A percentile compares a stretch with the other conserved stretches of the same genome.
Conservation (phyloP, 352 stramenopile species). For the Phytophthora ramorum region DNA sequence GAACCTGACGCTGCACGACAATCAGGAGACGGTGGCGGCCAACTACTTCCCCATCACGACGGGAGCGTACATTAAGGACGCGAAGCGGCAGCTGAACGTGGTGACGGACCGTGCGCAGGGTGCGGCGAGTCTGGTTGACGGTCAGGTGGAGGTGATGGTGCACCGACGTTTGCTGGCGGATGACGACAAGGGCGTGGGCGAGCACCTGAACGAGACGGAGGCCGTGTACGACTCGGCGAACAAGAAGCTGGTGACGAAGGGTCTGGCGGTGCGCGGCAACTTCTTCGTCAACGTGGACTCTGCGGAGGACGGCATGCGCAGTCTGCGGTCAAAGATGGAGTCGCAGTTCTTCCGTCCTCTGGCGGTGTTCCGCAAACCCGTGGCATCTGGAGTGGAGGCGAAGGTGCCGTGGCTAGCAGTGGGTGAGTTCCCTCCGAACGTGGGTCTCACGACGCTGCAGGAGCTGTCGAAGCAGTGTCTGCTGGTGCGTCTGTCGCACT, state of each 20-base stretch:
- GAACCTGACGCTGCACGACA: slow-evolving; percentile 88
- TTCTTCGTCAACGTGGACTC: slow-evolving; percentile 77
- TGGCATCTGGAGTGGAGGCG: slow-evolving; percentile 34
- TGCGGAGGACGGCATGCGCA: slow-evolving; percentile 58
- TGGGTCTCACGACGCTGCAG: slow-evolving; percentile 93
- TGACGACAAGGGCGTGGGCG: slow-evolving; percentile 93
- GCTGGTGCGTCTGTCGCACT: slow-evolving; percentile 94
- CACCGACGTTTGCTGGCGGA: slow-evolving; percentile 94
- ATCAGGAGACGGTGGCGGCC: slow-evolving; percentile 93
- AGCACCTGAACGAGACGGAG: slow-evolving; percentile 94
- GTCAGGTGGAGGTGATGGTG: slow-evolving; percentile 98
- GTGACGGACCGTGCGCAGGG: slow-evolving; percentile 95
- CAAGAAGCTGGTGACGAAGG: slow-evolving; percentile 66
- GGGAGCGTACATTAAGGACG: slow-evolving; percentile 93
- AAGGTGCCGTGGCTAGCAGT: slow-evolving; percentile 76
- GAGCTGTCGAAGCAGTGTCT: slow-evolving; percentile 77
- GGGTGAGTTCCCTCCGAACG: slow-evolving; percentile 89
- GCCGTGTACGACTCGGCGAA: slow-evolving; percentile 68
- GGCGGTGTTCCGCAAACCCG: slow-evolving; percentile 54
- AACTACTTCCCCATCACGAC: slow-evolving; percentile 99
- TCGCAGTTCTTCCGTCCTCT: slow-evolving; percentile 72
- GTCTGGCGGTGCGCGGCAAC: slow-evolving; percentile 71
- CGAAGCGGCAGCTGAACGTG: slow-evolving; percentile 83
- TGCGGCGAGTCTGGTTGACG: slow-evolving; percentile 89
- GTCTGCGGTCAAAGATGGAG: slow-evolving; percentile 71